These are phyloP conservation scores for Cercospora sp. DNA, from an alignment of 2,329 filamentous ascomycete genomes.

Conservation along the genomic window DNA sequence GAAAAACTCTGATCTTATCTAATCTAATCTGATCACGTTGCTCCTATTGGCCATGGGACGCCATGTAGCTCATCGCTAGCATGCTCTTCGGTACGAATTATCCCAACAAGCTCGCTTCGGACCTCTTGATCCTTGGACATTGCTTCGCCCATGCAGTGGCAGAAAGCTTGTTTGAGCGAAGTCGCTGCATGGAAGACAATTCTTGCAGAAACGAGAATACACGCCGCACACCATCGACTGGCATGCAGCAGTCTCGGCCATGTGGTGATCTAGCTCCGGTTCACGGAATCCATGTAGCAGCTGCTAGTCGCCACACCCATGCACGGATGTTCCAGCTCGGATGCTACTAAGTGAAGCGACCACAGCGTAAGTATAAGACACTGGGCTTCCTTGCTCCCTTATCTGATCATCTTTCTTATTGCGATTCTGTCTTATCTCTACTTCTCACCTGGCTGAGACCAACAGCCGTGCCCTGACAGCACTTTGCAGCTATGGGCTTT, in stretches of 20 bases:
- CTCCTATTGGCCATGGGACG: background rate
- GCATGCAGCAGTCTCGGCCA: background rate
- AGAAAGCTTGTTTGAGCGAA: slow-evolving; percentile 3
- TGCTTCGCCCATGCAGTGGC: slow-evolving; percentile 5
- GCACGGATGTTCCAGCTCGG: slow-evolving; percentile 1
- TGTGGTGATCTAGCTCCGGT: slow-evolving; percentile 4
- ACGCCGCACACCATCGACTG: background rate
- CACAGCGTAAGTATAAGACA: background rate
- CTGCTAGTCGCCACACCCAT: background rate
- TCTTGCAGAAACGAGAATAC: slow-evolving; percentile 3
- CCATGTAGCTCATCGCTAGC: background rate
- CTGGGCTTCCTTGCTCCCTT: background rate
- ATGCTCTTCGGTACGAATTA: background rate
- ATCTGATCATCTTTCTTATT: slow-evolving; percentile 10
- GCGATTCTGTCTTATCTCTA: background rate
- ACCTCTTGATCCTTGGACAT: background rate
- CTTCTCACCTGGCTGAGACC: background rate
- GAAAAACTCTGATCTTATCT: slow-evolving; percentile 1
- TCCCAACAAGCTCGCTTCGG: slow-evolving; percentile 7
- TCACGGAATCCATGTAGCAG: slow-evolving; percentile 4
- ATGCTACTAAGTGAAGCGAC: slow-evolving; percentile 3
- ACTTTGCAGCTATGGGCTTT: background rate
- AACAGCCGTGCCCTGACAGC: background rate
- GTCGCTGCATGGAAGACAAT: background rate
- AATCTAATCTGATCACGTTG: slow-evolving; percentile 1